Percentiles rank a stretch among this genome's conserved stretches.
These are phyloP conservation scores for Paecilomyces variotii DNA, from an alignment of 2,329 filamentous ascomycete species.

Conservation along the genomic window DNA sequence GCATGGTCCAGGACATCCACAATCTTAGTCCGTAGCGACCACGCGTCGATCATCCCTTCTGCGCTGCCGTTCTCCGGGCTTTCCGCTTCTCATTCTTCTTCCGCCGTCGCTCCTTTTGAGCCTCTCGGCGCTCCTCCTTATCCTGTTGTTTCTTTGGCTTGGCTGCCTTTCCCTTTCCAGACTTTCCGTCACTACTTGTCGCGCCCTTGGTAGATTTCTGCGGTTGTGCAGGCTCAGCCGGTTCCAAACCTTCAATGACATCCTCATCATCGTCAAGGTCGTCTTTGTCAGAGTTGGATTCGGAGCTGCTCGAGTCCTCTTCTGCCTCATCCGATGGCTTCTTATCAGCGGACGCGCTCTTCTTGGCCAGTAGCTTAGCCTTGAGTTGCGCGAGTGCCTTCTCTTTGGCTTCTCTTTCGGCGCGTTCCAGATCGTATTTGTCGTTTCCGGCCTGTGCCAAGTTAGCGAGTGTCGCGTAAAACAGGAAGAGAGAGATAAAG, in stretches of 20 bases:
- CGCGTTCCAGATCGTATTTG: constrained; percentile 43
- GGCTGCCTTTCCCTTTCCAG: constrained; percentile 17
- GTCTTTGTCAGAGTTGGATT: constrained; percentile 10
- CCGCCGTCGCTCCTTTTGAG: constrained; percentile 20
- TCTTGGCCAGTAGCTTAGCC: constrained; percentile 36
- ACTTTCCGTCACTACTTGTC: constrained; percentile 5
- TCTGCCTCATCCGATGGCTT: constrained; percentile 10
- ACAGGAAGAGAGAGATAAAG: not conserved
- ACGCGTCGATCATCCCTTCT: constrained; percentile 15
- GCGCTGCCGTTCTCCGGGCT: constrained; percentile 2
- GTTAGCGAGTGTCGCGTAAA: constrained; percentile 3
- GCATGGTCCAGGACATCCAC: not conserved
- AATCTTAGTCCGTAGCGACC: not conserved
- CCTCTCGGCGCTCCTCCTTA: constrained; percentile 15
- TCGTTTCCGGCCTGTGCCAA: constrained; percentile 38
- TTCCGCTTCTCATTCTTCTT: constrained; percentile 35
- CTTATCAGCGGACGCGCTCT: constrained; percentile 18
- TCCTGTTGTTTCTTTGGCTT: constrained; percentile 16
- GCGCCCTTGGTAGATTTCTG: constrained; percentile 5
- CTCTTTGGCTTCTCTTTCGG: constrained; percentile 44
- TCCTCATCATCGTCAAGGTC: constrained; percentile 7
- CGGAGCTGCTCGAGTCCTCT: constrained; percentile 3
- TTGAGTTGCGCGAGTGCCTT: constrained; percentile 43
- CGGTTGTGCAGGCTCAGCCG: not conserved
- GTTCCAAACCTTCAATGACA: constrained; percentile 4